phyloP scores from a whole-genome alignment of 108 stramenopile species.

The Pseudonitzschia pungens region DNA sequence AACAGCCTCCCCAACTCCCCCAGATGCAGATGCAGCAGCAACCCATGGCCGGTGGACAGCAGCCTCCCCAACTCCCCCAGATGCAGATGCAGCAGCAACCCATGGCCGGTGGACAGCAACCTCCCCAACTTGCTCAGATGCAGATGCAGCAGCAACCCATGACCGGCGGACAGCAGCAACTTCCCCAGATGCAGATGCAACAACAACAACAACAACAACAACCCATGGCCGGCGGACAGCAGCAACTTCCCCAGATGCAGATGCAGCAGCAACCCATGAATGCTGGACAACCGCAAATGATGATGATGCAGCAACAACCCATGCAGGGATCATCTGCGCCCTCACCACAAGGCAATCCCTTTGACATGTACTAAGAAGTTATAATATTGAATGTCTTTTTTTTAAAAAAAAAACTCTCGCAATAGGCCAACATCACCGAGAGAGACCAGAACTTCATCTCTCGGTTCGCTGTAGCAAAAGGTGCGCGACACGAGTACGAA shows the following conservation, averaged over 20 bases:
- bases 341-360: constrained; percentile 44
- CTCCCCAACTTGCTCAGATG: too few relatives aligned
- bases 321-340: constrained; percentile 3
- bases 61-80: too few relatives aligned
- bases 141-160: constrained; percentile 1
- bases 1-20: constrained; percentile 4
- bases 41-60: too few relatives aligned
- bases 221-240: constrained; percentile 14
- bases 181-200: constrained; percentile 21
- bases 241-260: constrained; percentile 8
- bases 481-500: too few relatives aligned
- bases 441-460: too few relatives aligned
- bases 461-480: too few relatives aligned
- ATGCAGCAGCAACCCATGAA: constrained; percentile 10
- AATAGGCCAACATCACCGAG: too few relatives aligned
- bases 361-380: constrained; percentile 41
- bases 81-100: neutral
- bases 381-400: neutral
- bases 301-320: constrained; percentile 18
- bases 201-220: constrained; percentile 4
- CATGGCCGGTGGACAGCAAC: too few relatives aligned
- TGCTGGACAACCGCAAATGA: constrained; percentile 32
- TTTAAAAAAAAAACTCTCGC: too few relatives aligned
- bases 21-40: constrained; percentile 18
- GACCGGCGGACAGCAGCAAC: constrained; percentile 17